Percentiles rank a stretch among this genome's conserved stretches.
These are phyloP conservation scores for Meyerozyma guilliermondii DNA, from an alignment of 1,139 yeast genomes.

Conservation along the genomic window DNA sequence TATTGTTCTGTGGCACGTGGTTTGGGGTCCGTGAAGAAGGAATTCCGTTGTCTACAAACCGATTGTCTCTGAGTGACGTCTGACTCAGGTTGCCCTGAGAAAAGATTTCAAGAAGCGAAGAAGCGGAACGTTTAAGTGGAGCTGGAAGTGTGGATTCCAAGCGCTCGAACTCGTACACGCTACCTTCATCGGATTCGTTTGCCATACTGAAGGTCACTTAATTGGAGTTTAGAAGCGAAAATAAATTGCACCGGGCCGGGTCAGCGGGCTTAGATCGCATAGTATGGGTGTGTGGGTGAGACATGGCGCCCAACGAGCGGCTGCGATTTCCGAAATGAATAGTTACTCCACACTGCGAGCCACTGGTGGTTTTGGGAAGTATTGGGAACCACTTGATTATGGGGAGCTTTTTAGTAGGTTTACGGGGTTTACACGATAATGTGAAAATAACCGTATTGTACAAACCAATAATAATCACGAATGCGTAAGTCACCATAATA, in stretches of 20 bases:
- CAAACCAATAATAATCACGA: too few relatives aligned
- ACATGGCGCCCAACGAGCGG: background rate
- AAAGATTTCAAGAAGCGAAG: constrained; percentile 35
- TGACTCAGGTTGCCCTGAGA: constrained; percentile 1
- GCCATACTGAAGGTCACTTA: background rate
- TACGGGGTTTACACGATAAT: too few relatives aligned
- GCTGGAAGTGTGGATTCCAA: constrained; percentile 44
- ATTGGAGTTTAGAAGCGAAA: too few relatives aligned
- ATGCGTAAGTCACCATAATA: too few relatives aligned
- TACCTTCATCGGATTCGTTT: constrained; percentile 21
- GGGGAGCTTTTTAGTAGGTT: too few relatives aligned
- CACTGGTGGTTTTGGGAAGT: too few relatives aligned
- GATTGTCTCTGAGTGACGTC: constrained; percentile 6
- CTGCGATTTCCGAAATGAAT: too few relatives aligned
- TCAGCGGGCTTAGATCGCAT: background rate
- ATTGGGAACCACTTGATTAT: too few relatives aligned
- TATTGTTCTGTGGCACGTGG: constrained; percentile 7
- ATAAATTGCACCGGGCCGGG: background rate
- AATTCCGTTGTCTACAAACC: constrained; percentile 6
- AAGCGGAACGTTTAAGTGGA: constrained; percentile 35
- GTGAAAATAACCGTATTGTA: too few relatives aligned
- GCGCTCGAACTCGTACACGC: constrained; percentile 34
- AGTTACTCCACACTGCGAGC: too few relatives aligned
- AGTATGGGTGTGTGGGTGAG: background rate
- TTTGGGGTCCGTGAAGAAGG: constrained; percentile 20